Evolutionary conservation across 2,329 filamentous ascomycete species (phyloP).

Genomic region (Phialemoniopsis sp.): DNA sequence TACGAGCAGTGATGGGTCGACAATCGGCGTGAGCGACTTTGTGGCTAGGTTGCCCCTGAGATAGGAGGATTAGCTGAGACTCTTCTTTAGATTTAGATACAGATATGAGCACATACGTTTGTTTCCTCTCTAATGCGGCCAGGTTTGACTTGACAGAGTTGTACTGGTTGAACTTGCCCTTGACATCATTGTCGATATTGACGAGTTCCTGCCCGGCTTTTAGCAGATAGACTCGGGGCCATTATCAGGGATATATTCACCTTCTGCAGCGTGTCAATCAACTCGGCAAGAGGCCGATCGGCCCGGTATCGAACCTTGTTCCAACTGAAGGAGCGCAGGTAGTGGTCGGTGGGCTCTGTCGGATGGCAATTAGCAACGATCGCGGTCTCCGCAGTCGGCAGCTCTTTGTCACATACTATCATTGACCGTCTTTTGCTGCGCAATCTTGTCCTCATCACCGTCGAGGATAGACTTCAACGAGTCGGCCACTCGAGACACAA

Average conservation of each 20-base stretch:
- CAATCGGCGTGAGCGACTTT: constrained; percentile 85
- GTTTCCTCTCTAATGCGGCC: constrained; percentile 75
- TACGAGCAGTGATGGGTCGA: constrained; percentile 75
- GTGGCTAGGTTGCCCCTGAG: constrained; percentile 87
- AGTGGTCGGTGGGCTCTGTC: constrained; percentile 90
- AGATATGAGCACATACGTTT: constrained; percentile 58
- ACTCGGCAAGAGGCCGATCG: constrained; percentile 82
- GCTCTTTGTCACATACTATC: constrained; percentile 63
- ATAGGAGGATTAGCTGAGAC: neutral
- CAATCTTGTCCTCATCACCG: constrained; percentile 76
- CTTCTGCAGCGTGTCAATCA: constrained; percentile 87
- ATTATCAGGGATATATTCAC: constrained; percentile 32
- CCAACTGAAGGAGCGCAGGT: constrained; percentile 86
- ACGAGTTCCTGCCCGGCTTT: constrained; percentile 63
- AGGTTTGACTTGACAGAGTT: constrained; percentile 86
- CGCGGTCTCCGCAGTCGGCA: neutral
- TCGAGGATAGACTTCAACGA: constrained; percentile 79
- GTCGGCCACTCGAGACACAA: constrained; percentile 85
- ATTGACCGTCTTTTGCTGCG: constrained; percentile 88
- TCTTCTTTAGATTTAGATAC: neutral
- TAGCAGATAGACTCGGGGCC: neutral
- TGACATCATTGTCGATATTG: constrained; percentile 94
- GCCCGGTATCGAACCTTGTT: constrained; percentile 97
- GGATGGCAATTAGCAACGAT: constrained; percentile 7
- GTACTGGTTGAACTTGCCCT: constrained; percentile 91